Evolutionary conservation across 129 eudicot genomes (phyloP), one percentile per base, ranked within the genome.

Genomic region (Artemisia tridentata): DNA sequence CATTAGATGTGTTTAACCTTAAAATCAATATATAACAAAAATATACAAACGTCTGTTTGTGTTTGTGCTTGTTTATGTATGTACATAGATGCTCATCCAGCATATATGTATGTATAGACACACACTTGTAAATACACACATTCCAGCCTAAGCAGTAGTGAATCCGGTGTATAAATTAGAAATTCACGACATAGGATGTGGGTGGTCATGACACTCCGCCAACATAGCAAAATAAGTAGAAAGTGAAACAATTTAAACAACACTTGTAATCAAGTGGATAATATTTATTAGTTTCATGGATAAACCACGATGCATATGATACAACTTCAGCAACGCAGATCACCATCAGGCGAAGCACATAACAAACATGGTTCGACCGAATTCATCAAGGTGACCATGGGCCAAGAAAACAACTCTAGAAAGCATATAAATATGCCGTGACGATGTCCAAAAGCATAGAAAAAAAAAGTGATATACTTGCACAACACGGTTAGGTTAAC

Each of bases 191-290:
- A 27, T 3, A 5, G 31, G 31, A 4, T 27, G 31, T 4, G 11
- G 23, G 1, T 20, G 18, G 0, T 15, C 2, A 2, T 53, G 16
- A 53, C 59, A 53, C 59, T 27, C 2, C 16, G 12, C 23, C 25
- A 54, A 54, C 60, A 54, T 11, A 54, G 45, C 45, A 31, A 6
- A 67, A 67, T 23, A 49, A 29, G 29, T 38, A 43, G 57, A 23
- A 65, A 54, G 73, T 16, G 7, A 31, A 47, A 9, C 34, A 58
- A 31, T 23, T 58, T 34, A 59, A 7, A 27, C 14, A 68, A 29
- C 61, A 68, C 80, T 76, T 76, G 72, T 55, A 63, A 63, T 71
- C 66, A 78, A 64, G 77, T 63, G 77, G 46, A 65, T 67, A 71
- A 60, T 25, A 45, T 17, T 62, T 53, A 67, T 51, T 27, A 58